phyloP scores from a whole-genome alignment of 108 stramenopile species.

The Craspedostauros australis region DNA sequence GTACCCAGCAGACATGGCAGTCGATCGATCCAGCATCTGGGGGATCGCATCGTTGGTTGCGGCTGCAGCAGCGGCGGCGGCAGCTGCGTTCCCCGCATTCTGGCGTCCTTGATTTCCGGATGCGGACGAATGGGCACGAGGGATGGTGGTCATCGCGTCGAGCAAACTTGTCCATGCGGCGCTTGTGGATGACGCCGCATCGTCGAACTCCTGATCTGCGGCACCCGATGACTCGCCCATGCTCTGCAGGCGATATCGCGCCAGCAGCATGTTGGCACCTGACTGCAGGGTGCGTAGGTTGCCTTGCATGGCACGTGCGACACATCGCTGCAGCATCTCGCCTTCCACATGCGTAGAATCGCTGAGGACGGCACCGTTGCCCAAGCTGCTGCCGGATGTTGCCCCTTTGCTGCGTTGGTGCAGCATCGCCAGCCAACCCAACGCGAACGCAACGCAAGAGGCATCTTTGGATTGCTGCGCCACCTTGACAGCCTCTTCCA shows the following conservation, averaged over 20 bases:
- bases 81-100: background rate
- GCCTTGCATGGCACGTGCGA: slow-evolving; percentile 20
- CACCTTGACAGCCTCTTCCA: slow-evolving; percentile 89
- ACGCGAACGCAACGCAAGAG: slow-evolving; percentile 72
- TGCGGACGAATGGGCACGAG: slow-evolving; percentile 9
- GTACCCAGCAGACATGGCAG: slow-evolving; percentile 27
- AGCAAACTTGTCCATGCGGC: background rate
- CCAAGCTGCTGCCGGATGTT: background rate
- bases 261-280: slow-evolving; percentile 36
- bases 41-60: too few relatives aligned
- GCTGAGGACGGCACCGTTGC: too few relatives aligned
- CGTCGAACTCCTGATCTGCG: too few relatives aligned
- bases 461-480: slow-evolving; percentile 88
- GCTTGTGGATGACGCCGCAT: background rate
- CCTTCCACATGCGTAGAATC: background rate
- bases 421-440: slow-evolving; percentile 43
- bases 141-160: background rate
- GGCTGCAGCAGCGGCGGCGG: slow-evolving; percentile 5
- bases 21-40: slow-evolving; percentile 44
- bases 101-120: slow-evolving; percentile 4
- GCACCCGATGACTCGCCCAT: too few relatives aligned
- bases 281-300: slow-evolving; percentile 27
- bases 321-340: slow-evolving; percentile 32
- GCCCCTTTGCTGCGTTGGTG: background rate
- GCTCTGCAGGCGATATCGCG: slow-evolving; percentile 9